Percentiles rank a stretch among this genome's conserved stretches.
These are phyloP conservation scores for Populus trichocarpa DNA, from an alignment of 441 rosid genomes.

Conservation along the genomic window DNA sequence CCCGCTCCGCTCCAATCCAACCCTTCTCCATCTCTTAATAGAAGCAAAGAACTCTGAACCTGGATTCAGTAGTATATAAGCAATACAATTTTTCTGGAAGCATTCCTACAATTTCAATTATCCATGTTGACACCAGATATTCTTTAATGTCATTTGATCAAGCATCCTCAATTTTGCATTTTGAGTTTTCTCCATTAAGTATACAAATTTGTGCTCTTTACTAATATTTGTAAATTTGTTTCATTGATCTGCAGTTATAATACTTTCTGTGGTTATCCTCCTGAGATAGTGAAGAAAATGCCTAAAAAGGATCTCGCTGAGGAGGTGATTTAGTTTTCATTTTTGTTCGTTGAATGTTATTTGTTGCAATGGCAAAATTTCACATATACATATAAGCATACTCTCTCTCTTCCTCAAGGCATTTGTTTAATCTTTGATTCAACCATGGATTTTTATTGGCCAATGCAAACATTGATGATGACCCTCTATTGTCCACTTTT, in stretches of 20 bases:
- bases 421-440: neutral
- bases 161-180: neutral
- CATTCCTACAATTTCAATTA: neutral
- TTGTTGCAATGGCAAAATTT: conserved; percentile 4
- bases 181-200: neutral
- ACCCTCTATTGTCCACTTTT: neutral
- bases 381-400: neutral
- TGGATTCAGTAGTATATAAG: neutral
- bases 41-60: neutral
- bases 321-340: conserved; percentile 54
- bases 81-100: neutral
- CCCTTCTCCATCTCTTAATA: neutral
- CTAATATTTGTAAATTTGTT: conserved; percentile 3
- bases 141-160: neutral
- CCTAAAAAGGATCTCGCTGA: conserved; percentile 92
- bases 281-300: conserved; percentile 94
- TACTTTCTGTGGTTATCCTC: conserved; percentile 91
- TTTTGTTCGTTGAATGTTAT: conserved; percentile 1
- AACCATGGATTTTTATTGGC: neutral
- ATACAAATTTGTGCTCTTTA: neutral
- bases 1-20: neutral
- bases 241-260: conserved; percentile 58
- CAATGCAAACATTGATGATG: neutral
- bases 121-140: neutral
- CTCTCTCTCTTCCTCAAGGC: conserved; percentile 5